Base-by-base conservation (phyloP, 208 protist genomes). In the Herpetomonas tarakana region DNA sequence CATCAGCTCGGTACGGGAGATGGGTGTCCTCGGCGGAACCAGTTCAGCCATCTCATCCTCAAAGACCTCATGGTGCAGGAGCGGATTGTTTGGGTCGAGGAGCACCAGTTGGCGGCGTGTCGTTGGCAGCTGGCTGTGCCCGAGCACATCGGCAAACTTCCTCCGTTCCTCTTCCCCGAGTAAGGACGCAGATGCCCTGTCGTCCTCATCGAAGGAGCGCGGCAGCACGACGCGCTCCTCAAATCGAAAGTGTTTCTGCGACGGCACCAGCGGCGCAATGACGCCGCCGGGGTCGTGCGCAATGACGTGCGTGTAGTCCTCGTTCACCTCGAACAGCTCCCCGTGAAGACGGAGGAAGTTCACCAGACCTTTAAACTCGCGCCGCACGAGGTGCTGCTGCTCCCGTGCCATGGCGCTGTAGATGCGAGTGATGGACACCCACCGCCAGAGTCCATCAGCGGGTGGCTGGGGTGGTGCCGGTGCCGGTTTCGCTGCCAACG, bases 261-360 rank as follows among this genome's bases (percentile, higher is more conserved):
- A 73, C 22, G 82, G 78, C 2, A 87, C 68, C 39, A 92, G 74
- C 0, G 89, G 89, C 1, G 89, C 62, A 30, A 91, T 44, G 2
- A 73, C 56, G 46, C 86, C 86, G n/a, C 62, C 21, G 1, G 78
- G 71, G 66, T 91, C 83, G 60, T 95, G 86, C 3, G 84, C 81
- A 45, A 95, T 92, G 61, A 95, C 79, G 59, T 91, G 70, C 26
- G 66, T 35, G 44, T 89, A 69, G 52, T 95, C 86, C 21, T 27
- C 57, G 57, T 83, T 91, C 3, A 95, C 39, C 62, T 91, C 78
- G 58, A 95, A 93, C 11, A 92, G 25, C 58, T 87, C 77, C 2
- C 89, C 89, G 63, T 95, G 89, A 25, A 93, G 77, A 18, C 89
- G 83, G 26, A 95, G 68, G 68, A 92, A 95, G 38, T 83, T 80